Conservation (phyloP, 2,329 filamentous ascomycete genomes). For the Aspergillus udagawae region DNA sequence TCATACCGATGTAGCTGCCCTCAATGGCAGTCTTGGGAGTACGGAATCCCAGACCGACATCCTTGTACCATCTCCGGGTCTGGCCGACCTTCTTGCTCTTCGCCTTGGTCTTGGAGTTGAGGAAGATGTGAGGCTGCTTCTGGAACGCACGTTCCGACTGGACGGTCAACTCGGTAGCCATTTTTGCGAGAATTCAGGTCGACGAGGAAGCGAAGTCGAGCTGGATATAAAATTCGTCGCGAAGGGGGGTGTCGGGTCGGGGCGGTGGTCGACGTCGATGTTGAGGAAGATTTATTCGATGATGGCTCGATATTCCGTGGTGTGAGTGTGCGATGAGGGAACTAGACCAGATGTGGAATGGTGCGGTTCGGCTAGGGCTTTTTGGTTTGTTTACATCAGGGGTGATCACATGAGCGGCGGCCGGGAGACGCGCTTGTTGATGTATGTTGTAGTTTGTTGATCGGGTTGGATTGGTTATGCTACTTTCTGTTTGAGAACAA, state of each 20-base stretch:
- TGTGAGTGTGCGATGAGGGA: conserved; percentile 31
- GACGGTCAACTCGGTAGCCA: conserved; percentile 98
- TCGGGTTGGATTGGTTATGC: neutral
- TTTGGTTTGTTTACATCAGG: conserved; percentile 40
- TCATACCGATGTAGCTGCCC: conserved; percentile 97
- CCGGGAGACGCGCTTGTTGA: conserved; percentile 26
- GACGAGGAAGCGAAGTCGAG: conserved; percentile 39
- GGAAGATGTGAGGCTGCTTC: conserved; percentile 99
- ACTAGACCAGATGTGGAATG: conserved; percentile 30
- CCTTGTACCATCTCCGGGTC: conserved; percentile 98
- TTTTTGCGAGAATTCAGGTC: conserved; percentile 59
- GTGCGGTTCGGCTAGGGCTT: conserved; percentile 40
- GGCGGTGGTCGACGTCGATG: conserved; percentile 37
- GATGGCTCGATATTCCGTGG: conserved; percentile 33
- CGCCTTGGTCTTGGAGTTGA: conserved; percentile 89
- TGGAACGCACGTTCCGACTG: conserved; percentile 99
- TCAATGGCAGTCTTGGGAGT: conserved; percentile 99
- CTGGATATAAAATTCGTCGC: conserved; percentile 30
- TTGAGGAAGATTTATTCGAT: conserved; percentile 39
- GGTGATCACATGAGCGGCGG: conserved; percentile 26
- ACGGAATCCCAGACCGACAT: conserved; percentile 98
- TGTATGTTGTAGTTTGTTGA: conserved; percentile 4
- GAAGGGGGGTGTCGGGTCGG: conserved; percentile 28
- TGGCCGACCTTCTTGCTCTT: conserved; percentile 79
- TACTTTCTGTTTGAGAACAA: neutral